Evolutionary conservation across 108 stramenopile species (phyloP), one percentile per base, ranked within the genome.

Genomic region (Nitzschia putrida): DNA sequence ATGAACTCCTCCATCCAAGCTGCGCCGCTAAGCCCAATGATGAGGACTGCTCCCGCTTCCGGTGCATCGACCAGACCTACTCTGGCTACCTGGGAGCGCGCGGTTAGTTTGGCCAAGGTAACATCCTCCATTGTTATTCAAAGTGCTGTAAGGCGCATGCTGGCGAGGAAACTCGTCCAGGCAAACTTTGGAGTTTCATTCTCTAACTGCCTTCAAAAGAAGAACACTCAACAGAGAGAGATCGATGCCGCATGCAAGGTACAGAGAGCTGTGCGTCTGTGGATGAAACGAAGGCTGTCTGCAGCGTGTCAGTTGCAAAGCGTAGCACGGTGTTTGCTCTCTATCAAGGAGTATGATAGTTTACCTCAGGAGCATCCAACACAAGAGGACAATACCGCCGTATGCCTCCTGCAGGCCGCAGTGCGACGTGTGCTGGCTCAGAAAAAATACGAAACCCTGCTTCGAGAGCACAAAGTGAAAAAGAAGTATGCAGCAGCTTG

Each of bases 51-150:
- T 14, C 29, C 71, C n/a, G 44, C 47, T 7, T 55, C 26, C 40
- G 38, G 53, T 38, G 11, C 0, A 4, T 11, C 9, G 7, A 22
- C 58, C 10, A 25, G 38, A 39, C 40, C 67, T 20, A 64, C 68
- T 11, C n/a, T 50, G 12, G 38, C 66, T 0, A 38, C 68, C 41
- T 76, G 75, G 68, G 29, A 60, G 6, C 16, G 63, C 25, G 61
- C 61, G 24, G 34, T 69, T 7, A 25, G 26, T 10, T 54, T 25
- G 34, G 61, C 60, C 2, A 34, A 25, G 16, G 12, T 56, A 22
- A 23, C 29, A 47, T 10, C 75, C 18, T 40, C 61, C 23, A 51
- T 76, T 50, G 61, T 64, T 9, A 64, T 76, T 37, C 75, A 76
- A 39, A 23, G 57, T 8, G 59, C 58, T 42, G 49, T 59, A 8